Base-by-base conservation (phyloP, 176 grass and related monocot genomes). In the Triticum urartu region DNA sequence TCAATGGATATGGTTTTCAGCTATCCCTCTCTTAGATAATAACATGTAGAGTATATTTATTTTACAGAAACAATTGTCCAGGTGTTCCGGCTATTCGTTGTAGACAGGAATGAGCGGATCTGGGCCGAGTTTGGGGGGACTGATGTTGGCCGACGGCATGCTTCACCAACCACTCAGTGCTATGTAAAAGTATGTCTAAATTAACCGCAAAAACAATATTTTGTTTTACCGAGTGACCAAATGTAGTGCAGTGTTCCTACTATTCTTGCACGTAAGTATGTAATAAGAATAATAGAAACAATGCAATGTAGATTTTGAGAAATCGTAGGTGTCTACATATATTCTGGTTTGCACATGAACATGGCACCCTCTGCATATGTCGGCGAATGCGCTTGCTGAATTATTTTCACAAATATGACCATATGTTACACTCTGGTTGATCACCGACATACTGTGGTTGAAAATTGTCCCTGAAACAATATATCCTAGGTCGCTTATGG, bases 191-290 rank as follows among this genome's bases (percentile, higher is more conserved):
- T 61, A 61, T 60, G 47, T 75, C 42, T 30, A 24, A 38, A 22
- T 78, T 35, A 79, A 62, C 6, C 7, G 21, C 12, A 34, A 24
- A 33, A 40, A 62, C 11, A 38, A 4, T 2, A 5, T 21, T 79
- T 24, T 61, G 34, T 12, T 78, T 60, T 35, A 6, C 54, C 3
- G 24, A 61, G 13, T 36, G 10, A 38, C 6, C 20, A 60, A 60
- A 35, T 36, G 32, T 36, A 60, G 20, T 58, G 76, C 20, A 79
- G 11, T 61, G 10, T 79, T 79, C 54, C 54, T 61, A 79, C 33
- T 35, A 36, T 61, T 61, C 33, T 64, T 26, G 58, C 77, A 64
- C 38, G 13, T 79, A 79, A 50, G 72, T 79, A 79, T 75, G 72
- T 75, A 75, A 26, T 6, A 54, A 35, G 3, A 68, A 34, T 68